A percentile compares a stretch with the other conserved stretches of the same genome.
These are phyloP conservation scores for Phascolomyces articulosus DNA, from an alignment of 371 early-diverging fungal genomes.

Conservation along the genomic window DNA sequence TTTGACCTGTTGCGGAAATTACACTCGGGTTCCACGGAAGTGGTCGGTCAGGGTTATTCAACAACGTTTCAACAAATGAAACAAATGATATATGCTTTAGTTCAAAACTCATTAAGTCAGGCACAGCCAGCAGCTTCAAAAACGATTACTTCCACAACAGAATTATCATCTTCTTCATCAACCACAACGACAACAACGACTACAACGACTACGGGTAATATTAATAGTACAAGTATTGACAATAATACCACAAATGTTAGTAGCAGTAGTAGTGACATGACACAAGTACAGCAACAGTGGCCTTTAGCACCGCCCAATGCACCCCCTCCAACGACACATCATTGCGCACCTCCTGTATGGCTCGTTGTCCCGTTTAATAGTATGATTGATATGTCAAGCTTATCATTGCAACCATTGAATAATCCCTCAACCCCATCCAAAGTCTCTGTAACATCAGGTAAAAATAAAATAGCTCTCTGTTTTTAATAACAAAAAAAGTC, in stretches of 20 bases:
- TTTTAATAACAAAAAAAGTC: too few species aligned
- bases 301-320: constrained; percentile 2
- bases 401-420: neutral
- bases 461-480: too few species aligned
- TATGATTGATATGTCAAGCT: constrained; percentile 20
- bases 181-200: neutral
- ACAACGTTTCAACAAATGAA: constrained; percentile 34
- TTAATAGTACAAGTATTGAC: neutral
- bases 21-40: constrained; percentile 22
- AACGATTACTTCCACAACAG: too few species aligned
- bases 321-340: neutral
- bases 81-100: constrained; percentile 26
- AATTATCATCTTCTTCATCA: neutral
- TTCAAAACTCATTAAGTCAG: constrained; percentile 11
- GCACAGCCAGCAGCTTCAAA: neutral
- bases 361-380: constrained; percentile 24
- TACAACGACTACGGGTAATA: neutral
- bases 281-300: neutral
- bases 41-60: constrained; percentile 13
- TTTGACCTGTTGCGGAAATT: constrained; percentile 28
- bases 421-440: neutral
- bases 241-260: neutral
- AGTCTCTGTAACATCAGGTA: neutral
- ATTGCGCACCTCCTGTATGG: constrained; percentile 17
- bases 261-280: neutral